Base-by-base conservation (phyloP, 2,329 filamentous ascomycete genomes). In the Hypoxylon sp. region DNA sequence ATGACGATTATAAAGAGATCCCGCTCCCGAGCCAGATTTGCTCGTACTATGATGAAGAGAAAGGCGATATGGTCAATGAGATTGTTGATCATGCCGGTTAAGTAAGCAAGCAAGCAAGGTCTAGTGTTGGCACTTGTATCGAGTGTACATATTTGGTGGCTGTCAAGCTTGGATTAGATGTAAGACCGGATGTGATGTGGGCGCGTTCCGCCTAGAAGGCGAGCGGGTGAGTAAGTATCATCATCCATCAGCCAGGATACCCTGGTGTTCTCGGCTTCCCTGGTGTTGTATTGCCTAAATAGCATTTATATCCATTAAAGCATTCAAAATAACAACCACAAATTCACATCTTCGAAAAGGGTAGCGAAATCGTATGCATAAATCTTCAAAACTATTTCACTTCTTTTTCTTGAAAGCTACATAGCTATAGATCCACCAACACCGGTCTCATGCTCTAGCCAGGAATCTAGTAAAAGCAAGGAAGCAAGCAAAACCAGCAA, bases 41-140 rank as follows among this genome's bases (percentile, higher is more conserved):
- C 79, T 88, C 93, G 77, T 84, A 93, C 85, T 86, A 85, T 88
- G 83, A 93, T 63, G 78, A 90, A 79, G 83, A 78, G 55, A 87
- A 93, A 80, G 92, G 93, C 21, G 89, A 91, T 71, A 78, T 98
- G 69, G 87, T 95, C 28, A 97, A 90, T 76, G 95, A 98, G 86
- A 98, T 99, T 79, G 96, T 99, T 17, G 94, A 96, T 75, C 95
- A 98, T 82, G 89, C 92, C 70, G 94, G 95, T 62, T 98, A 85
- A 76, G n/a, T n/a, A n/a, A n/a, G n/a, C n/a, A n/a, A n/a, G n/a
- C n/a, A n/a, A n/a, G n/a, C n/a, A n/a, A n/a, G n/a, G n/a, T n/a
- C n/a, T n/a, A n/a, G n/a, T n/a, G n/a, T n/a, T n/a, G n/a, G n/a
- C n/a, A n/a, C n/a, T n/a, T n/a, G n/a, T n/a, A n/a, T n/a, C n/a